Percentiles rank a stretch among this genome's conserved stretches.
These are phyloP conservation scores for Epichloe gansuensis DNA, from an alignment of 2,329 filamentous ascomycete species.

Conservation along the genomic window DNA sequence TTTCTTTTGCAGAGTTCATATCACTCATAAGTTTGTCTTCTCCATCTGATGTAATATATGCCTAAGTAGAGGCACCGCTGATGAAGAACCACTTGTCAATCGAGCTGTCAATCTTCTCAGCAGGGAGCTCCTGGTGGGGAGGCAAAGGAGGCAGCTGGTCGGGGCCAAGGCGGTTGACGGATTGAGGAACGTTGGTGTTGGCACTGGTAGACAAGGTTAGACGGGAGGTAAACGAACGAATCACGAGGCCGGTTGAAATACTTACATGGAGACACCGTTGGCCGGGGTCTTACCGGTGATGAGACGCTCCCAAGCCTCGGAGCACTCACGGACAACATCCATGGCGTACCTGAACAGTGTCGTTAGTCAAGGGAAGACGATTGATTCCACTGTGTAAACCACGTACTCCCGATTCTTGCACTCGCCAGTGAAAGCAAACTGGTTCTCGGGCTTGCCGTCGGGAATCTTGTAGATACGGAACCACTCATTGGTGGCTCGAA, in stretches of 20 bases:
- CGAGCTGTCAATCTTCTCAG: conserved; percentile 85
- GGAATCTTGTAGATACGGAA: conserved; percentile 99
- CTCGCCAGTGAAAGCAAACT: conserved; percentile 99
- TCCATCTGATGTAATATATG: neutral
- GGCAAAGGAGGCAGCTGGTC: conserved; percentile 67
- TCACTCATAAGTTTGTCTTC: neutral
- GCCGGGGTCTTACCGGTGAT: conserved; percentile 77
- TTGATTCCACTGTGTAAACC: neutral
- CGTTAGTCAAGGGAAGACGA: conserved; percentile 2
- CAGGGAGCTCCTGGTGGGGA: conserved; percentile 62
- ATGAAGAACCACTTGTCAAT: conserved; percentile 99
- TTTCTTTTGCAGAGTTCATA: conserved; percentile 9
- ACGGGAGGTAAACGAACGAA: neutral
- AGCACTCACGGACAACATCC: conserved; percentile 91
- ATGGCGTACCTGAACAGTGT: conserved; percentile 61
- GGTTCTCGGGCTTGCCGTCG: conserved; percentile 99
- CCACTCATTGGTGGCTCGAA: conserved; percentile 99
- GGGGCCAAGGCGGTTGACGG: conserved; percentile 56
- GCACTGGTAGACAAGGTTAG: conserved; percentile 41
- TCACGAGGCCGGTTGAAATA: conserved; percentile 17
- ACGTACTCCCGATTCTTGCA: conserved; percentile 96
- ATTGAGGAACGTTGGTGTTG: conserved; percentile 68
- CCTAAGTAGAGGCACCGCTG: conserved; percentile 79
- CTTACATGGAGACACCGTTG: conserved; percentile 73
- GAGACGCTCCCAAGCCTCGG: conserved; percentile 93